Percentiles rank a stretch among this genome's conserved stretches.
Conservation (phyloP, 345 rosid species). For the Euphorbia peplus region DNA sequence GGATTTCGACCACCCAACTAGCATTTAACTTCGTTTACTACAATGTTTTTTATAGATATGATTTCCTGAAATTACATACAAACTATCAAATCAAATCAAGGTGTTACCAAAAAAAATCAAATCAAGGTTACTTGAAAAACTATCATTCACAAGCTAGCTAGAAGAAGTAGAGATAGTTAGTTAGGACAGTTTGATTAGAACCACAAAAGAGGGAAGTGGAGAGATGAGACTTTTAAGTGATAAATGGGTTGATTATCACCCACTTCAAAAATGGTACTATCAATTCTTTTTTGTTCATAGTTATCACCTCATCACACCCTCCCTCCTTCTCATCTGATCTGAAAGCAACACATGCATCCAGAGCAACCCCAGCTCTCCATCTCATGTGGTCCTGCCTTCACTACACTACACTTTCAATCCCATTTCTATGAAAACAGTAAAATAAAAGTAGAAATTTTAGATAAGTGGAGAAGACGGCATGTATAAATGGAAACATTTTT, state of each 20-base stretch:
- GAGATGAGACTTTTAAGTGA: constrained; percentile 25
- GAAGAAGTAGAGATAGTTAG: too few species aligned
- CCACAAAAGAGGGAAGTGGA: background rate
- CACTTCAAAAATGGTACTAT: constrained; percentile 26
- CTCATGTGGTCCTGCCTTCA: constrained; percentile 66
- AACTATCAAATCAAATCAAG: too few species aligned
- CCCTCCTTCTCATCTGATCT: too few species aligned
- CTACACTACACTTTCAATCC: too few species aligned
- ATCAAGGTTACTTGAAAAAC: too few species aligned
- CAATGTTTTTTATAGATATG: too few species aligned
- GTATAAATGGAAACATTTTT: constrained; percentile 55
- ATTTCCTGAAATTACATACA: too few species aligned
- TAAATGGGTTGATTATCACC: constrained; percentile 40
- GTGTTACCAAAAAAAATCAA: too few species aligned
- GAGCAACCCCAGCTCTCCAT: constrained; percentile 49
- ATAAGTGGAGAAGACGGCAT: constrained; percentile 56
- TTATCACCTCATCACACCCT: constrained; percentile 48
- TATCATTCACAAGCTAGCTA: too few species aligned
- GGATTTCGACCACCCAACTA: too few species aligned
- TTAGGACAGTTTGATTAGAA: background rate
- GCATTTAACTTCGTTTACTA: too few species aligned
- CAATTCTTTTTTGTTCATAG: constrained; percentile 32
- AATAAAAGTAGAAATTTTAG: background rate
- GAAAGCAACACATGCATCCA: constrained; percentile 56
- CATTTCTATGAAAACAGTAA: constrained; percentile 11